A percentile compares a stretch with the other conserved stretches of the same genome.
phyloP scores from a whole-genome alignment of 805 yeast species.

The Metschnikowia henanensis region DNA sequence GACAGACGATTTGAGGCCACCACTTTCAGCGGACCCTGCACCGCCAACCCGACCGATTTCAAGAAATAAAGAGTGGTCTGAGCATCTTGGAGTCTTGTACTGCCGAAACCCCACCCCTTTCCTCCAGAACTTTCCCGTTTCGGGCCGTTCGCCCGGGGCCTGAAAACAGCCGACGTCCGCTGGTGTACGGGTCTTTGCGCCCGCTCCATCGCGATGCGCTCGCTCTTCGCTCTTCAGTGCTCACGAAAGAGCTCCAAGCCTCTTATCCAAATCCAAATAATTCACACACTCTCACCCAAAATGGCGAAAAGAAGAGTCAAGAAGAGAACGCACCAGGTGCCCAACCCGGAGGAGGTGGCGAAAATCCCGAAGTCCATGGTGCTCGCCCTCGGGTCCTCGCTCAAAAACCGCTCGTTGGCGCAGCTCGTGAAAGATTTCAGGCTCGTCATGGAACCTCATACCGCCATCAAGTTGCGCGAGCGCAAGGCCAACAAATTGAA shows the following conservation, averaged over 20 bases:
- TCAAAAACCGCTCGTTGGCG: conserved; percentile 76
- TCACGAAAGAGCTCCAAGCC: too few relatives aligned
- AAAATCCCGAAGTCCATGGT: conserved; percentile 94
- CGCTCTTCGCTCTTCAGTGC: too few relatives aligned
- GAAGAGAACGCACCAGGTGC: conserved; percentile 81
- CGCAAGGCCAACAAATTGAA: conserved; percentile 83
- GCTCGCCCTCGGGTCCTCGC: conserved; percentile 74
- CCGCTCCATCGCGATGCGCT: too few relatives aligned
- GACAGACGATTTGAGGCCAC: too few relatives aligned
- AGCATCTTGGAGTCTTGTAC: too few relatives aligned
- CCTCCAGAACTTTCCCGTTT: too few relatives aligned
- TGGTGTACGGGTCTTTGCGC: conserved; percentile 17
- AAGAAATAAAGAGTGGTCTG: too few relatives aligned
- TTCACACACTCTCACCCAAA: background rate
- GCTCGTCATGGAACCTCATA: conserved; percentile 92
- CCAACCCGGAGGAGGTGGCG: conserved; percentile 62
- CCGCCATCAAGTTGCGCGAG: conserved; percentile 86
- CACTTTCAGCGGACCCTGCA: too few relatives aligned
- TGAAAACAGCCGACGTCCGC: background rate
- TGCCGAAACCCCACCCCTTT: too few relatives aligned
- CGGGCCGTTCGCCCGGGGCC: background rate
- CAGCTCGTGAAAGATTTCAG: conserved; percentile 89
- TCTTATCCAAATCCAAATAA: too few relatives aligned
- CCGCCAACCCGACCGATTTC: too few relatives aligned
- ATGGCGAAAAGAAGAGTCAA: conserved; percentile 54